phyloP scores from a whole-genome alignment of 176 grass and related monocot species.

The Hsuehochloa calcarea region DNA sequence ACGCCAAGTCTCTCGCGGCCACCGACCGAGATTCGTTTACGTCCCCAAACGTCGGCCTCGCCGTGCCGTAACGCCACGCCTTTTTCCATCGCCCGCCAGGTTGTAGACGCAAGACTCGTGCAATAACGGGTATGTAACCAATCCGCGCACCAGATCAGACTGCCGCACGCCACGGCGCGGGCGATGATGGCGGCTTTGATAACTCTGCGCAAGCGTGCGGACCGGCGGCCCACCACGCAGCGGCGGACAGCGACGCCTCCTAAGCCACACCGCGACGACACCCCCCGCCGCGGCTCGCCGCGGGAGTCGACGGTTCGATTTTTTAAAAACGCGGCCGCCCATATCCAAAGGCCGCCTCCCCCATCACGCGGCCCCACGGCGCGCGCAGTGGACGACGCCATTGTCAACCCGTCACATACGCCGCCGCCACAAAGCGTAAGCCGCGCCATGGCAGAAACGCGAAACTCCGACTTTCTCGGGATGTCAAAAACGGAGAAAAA shows the following conservation, averaged over 20 bases:
- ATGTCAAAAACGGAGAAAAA: background rate
- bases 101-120: background rate
- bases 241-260: conserved; percentile 12
- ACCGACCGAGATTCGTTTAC: background rate
- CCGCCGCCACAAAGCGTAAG: conserved; percentile 37
- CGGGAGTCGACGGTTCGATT: background rate
- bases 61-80: background rate
- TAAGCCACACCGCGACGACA: background rate
- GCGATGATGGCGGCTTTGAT: conserved; percentile 45
- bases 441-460: background rate
- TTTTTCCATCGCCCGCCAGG: too few species aligned
- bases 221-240: background rate
- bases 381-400: background rate
- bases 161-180: background rate
- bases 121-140: background rate
- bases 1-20: background rate
- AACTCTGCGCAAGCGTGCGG: conserved; percentile 36
- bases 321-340: background rate
- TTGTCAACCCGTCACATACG: conserved; percentile 40
- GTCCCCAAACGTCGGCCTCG: background rate
- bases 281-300: background rate
- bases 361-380: background rate
- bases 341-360: background rate
- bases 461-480: conserved; percentile 34
- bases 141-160: too few species aligned